Evolutionary conservation across 257 asterid genomes (phyloP).

Genomic region (Eucommia ulmoides): DNA sequence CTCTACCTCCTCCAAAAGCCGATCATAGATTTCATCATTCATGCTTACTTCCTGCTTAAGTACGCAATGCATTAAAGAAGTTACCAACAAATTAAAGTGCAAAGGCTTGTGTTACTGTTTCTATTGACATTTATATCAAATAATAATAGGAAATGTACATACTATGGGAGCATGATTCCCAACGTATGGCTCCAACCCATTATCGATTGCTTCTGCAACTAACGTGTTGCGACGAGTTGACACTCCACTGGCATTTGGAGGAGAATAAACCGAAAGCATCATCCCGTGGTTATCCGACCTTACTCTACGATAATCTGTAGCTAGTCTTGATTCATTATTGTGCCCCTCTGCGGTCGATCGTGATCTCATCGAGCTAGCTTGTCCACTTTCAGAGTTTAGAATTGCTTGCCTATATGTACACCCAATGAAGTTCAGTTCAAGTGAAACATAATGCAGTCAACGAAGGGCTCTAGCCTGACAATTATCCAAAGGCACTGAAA

Average conservation of each 20-base stretch:
- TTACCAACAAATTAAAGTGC: neutral
- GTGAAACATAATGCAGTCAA: conserved; percentile 10
- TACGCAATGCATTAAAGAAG: conserved; percentile 15
- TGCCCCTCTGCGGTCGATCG: conserved; percentile 29
- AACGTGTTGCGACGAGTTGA: conserved; percentile 18
- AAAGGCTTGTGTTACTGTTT: neutral
- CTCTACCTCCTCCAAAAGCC: conserved; percentile 57
- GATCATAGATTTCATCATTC: conserved; percentile 41
- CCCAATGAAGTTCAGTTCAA: conserved; percentile 15
- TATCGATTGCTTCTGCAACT: conserved; percentile 21
- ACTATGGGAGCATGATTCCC: conserved; percentile 16
- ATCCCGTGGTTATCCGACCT: conserved; percentile 29
- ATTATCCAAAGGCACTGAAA: too few species aligned
- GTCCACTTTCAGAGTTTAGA: conserved; percentile 29
- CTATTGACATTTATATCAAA: neutral
- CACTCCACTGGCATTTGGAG: conserved; percentile 16
- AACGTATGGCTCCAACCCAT: conserved; percentile 17
- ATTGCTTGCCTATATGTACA: conserved; percentile 18
- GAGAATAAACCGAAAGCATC: conserved; percentile 13
- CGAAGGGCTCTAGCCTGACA: too few species aligned
- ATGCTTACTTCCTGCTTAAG: conserved; percentile 43
- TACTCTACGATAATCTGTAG: conserved; percentile 26
- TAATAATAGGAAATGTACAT: neutral
- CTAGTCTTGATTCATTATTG: conserved; percentile 16
- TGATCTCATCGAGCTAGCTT: conserved; percentile 27